These are phyloP conservation scores for Veloporphyrellus conicus DNA, from an alignment of 1,284 basidiomycete genomes.

Conservation along the genomic window DNA sequence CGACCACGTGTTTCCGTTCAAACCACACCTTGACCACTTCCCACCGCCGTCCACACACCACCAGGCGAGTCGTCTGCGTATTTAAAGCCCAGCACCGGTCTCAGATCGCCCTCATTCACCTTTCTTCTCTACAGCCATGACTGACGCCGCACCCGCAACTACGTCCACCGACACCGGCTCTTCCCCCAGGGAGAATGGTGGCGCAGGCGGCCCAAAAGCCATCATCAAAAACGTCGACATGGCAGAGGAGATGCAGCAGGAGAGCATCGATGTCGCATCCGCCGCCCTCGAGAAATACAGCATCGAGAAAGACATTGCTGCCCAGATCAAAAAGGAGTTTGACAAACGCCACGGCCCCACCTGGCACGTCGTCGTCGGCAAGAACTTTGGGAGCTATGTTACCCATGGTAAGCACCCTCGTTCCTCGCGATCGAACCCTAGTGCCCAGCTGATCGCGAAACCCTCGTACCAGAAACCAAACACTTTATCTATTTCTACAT, in stretches of 20 bases:
- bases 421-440: not conserved
- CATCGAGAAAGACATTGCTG: conserved; percentile 97
- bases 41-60: conserved; percentile 20
- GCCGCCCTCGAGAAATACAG: conserved; percentile 85
- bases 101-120: conserved; percentile 1
- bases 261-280: conserved; percentile 82
- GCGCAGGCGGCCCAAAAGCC: conserved; percentile 59
- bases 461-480: conserved; percentile 71
- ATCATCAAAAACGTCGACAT: conserved; percentile 98
- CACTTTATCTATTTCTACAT: conserved; percentile 98
- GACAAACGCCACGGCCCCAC: conserved; percentile 88
- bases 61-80: conserved; percentile 28
- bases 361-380: conserved; percentile 98
- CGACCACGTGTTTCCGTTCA: conserved; percentile 26
- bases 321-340: conserved; percentile 96
- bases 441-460: conserved; percentile 1
- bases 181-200: conserved; percentile 42
- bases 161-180: conserved; percentile 50
- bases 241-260: conserved; percentile 93
- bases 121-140: conserved; percentile 40
- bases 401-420: conserved; percentile 70
- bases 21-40: conserved; percentile 17
- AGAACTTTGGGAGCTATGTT: conserved; percentile 97
- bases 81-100: conserved; percentile 22
- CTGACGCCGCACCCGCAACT: conserved; percentile 58